These are phyloP conservation scores for Dalbergia cochinchinensis DNA, from an alignment of 306 rosid species.

Conservation along the genomic window DNA sequence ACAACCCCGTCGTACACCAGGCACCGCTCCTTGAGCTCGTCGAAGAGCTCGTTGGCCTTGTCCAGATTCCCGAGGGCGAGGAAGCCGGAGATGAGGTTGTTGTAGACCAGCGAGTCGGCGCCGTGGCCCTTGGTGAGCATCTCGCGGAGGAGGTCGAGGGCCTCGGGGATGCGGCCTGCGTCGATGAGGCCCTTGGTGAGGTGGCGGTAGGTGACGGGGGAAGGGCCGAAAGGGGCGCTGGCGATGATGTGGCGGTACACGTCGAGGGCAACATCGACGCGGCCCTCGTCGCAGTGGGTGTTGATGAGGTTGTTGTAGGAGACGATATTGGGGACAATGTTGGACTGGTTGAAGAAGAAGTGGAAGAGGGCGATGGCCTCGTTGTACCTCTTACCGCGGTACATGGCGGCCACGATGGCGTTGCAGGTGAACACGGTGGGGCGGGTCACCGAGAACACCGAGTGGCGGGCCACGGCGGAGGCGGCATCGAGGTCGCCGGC, in stretches of 20 bases:
- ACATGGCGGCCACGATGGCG: slow-evolving; percentile 94
- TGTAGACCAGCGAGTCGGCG: slow-evolving; percentile 87
- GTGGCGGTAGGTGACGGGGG: slow-evolving; percentile 82
- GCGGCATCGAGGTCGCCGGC: slow-evolving; percentile 94
- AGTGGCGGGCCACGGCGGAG: slow-evolving; percentile 77
- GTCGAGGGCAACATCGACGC: slow-evolving; percentile 78
- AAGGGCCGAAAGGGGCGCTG: slow-evolving; percentile 83
- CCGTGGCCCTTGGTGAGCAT: slow-evolving; percentile 90
- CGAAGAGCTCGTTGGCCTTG: slow-evolving; percentile 86
- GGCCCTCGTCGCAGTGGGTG: slow-evolving; percentile 86
- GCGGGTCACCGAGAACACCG: slow-evolving; percentile 84
- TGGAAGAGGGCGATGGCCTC: slow-evolving; percentile 84
- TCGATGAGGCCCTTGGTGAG: slow-evolving; percentile 83
- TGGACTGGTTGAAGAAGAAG: slow-evolving; percentile 82
- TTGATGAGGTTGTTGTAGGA: slow-evolving; percentile 89
- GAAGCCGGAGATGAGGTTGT: slow-evolving; percentile 79
- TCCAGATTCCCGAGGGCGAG: slow-evolving; percentile 74
- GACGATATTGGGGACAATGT: slow-evolving; percentile 87
- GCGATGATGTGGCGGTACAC: slow-evolving; percentile 74
- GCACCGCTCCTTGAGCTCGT: slow-evolving; percentile 91
- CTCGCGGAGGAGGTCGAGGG: slow-evolving; percentile 85
- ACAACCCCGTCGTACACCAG: slow-evolving; percentile 93
- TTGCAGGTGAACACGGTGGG: slow-evolving; percentile 99
- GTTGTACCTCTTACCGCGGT: slow-evolving; percentile 74
- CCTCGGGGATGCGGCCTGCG: slow-evolving; percentile 72